These are phyloP conservation scores for Penicillium corylophilum DNA, from an alignment of 2,329 filamentous ascomycete species.

Conservation along the genomic window DNA sequence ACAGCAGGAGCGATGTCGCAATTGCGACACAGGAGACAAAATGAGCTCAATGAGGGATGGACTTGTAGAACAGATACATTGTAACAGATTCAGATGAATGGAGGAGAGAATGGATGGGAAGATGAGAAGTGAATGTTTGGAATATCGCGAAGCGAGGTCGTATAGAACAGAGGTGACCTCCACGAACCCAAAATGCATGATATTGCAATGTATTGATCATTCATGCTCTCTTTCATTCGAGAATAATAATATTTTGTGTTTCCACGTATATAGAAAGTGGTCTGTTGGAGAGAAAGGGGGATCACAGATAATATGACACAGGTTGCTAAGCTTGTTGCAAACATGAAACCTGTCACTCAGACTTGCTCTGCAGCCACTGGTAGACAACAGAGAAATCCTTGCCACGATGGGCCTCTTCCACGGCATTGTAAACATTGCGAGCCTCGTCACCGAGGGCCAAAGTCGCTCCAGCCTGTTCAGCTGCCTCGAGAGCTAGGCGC, in stretches of 20 bases:
- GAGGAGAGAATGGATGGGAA: background rate
- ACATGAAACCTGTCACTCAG: slow-evolving; percentile 15
- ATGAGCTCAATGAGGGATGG: background rate
- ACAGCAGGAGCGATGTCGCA: background rate
- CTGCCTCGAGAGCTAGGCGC: slow-evolving; percentile 69
- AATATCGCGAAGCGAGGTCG: background rate
- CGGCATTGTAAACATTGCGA: slow-evolving; percentile 65
- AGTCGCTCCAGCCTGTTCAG: slow-evolving; percentile 63
- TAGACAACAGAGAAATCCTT: slow-evolving; percentile 83
- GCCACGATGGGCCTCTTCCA: slow-evolving; percentile 63
- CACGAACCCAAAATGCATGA: background rate
- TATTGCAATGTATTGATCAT: background rate
- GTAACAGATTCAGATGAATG: background rate
- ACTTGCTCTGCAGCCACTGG: slow-evolving; percentile 57
- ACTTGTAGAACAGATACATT: background rate
- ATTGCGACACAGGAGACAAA: background rate
- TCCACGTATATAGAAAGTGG: background rate
- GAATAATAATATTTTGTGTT: background rate
- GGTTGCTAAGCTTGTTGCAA: background rate
- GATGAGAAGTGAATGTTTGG: background rate
- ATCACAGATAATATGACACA: background rate
- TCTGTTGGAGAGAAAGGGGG: background rate
- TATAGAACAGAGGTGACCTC: background rate
- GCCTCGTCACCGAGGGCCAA: slow-evolving; percentile 65
- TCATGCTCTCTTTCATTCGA: background rate